phyloP scores from a whole-genome alignment of 495 filamentous ascomycete genomes.

The Tuber melanosporum region DNA sequence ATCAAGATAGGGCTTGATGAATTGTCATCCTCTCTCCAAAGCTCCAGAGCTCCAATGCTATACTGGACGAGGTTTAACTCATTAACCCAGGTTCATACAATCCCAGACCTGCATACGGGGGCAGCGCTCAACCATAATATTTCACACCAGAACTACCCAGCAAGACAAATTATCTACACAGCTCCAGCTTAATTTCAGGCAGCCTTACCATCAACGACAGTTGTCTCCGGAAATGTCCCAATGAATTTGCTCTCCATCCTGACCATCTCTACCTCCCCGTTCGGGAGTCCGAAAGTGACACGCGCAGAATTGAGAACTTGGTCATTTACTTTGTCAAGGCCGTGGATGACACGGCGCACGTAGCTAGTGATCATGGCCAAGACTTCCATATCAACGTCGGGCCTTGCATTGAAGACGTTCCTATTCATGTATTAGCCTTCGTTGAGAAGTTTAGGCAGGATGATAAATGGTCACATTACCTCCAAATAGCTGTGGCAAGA shows the following conservation, averaged over 20 bases:
- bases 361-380: constrained; percentile 72
- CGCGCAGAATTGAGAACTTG: constrained; percentile 43
- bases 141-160: not conserved
- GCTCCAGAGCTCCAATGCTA: not conserved
- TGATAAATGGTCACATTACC: not conserved
- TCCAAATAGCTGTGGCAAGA: constrained; percentile 74
- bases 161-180: not conserved
- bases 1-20: not conserved
- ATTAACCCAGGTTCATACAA: not conserved
- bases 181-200: not conserved
- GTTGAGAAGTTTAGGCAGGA: not conserved
- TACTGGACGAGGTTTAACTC: too few relatives aligned
- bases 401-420: constrained; percentile 74
- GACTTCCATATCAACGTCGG: constrained; percentile 62
- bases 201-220: not conserved
- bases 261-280: constrained; percentile 33
- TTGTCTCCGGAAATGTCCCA: not conserved
- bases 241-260: constrained; percentile 13
- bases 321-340: constrained; percentile 59
- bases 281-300: constrained; percentile 44
- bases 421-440: constrained; percentile 36
- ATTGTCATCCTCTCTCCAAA: not conserved
- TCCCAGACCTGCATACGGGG: not conserved
- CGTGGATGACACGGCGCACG: constrained; percentile 61
- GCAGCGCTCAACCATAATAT: not conserved